Evolutionary conservation across 306 rosid species (phyloP).

Genomic region (Castanea sativa): DNA sequence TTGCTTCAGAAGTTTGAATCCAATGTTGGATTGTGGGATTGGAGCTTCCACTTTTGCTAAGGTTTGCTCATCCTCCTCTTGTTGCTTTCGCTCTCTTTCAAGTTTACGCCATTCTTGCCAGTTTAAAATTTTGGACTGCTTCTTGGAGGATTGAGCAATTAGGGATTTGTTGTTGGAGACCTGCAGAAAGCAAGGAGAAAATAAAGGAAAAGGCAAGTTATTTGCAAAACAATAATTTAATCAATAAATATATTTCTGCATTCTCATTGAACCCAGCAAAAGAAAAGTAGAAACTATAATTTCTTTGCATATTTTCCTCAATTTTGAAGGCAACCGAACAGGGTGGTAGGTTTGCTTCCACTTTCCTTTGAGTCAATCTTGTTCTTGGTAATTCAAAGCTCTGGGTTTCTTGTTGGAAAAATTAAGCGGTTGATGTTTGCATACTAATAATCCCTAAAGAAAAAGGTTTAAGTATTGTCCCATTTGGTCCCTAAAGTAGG

Average conservation of each 20-base stretch:
- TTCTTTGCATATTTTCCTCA: too few species aligned
- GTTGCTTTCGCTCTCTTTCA: constrained; percentile 68
- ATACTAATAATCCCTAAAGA: neutral
- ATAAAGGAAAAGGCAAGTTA: neutral
- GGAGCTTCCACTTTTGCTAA: constrained; percentile 79
- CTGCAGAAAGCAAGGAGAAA: constrained; percentile 30
- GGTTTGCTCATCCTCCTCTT: constrained; percentile 74
- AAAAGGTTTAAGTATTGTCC: neutral
- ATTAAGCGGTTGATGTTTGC: neutral
- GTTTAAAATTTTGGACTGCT: constrained; percentile 38
- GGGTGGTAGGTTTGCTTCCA: too few species aligned
- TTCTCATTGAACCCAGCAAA: too few species aligned
- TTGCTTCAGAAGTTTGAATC: constrained; percentile 78
- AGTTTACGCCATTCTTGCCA: constrained; percentile 82
- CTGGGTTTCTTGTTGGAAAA: neutral
- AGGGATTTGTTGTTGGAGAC: constrained; percentile 31
- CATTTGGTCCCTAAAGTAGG: neutral
- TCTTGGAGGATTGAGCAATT: constrained; percentile 44
- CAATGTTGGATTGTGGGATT: constrained; percentile 88
- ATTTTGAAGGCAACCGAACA: too few species aligned
- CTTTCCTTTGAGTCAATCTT: too few species aligned
- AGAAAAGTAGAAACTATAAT: neutral
- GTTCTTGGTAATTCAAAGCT: neutral
- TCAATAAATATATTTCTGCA: neutral
- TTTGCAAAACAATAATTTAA: neutral